Evolutionary conservation across 306 rosid species (phyloP), one percentile per base, ranked within the genome.

Genomic region (Argentina anserina): DNA sequence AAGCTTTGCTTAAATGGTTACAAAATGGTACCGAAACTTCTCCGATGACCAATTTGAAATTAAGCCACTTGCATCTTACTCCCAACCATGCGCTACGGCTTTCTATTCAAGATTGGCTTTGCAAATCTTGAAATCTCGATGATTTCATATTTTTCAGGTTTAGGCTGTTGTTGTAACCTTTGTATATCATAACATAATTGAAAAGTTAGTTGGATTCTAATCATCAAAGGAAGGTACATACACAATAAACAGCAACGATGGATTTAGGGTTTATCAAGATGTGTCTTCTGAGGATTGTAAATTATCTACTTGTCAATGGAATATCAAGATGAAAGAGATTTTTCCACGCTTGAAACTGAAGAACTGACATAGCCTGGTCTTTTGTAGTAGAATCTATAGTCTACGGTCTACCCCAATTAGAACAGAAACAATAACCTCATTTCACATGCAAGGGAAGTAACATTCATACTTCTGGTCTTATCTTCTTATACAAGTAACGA

Each of bases 91-190:
- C 89, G 9, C 71, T 93, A 43, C 81, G 93, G 62, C 86, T 81
- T 56, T 90, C 96, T 33, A 87, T 89, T 86, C 97, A 93, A 78
- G 93, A 93, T 52, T 93, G 98, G 98, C 98, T 90, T 55, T 90
- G 93, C 86, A 86, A 84, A 76, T 81, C 80, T 55, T 87, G 76
- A 87, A 73, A 78, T 75, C 68, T 50, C 37, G 34, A 49, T 55
- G 21, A 17, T 36, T 23, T 39, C 31, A 36, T 85, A 50, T 71
- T 31, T 61, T 31, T 25, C 68, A 39, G 12, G 8, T 40, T 34
- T 56, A 56, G 45, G 5, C 14, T 11, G 9, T 70, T 9, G 12
- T 45, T 17, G 47, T 34, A 37, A 25, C 50, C 52, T 37, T 37
- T 6, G 66, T 71, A 71, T 56, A 53, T 71, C 39, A 39, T 56